Percentiles rank a stretch among this genome's conserved stretches.
Evolutionary conservation across 2,329 filamentous ascomycete species (phyloP).

Genomic region (Neonectria sp.): DNA sequence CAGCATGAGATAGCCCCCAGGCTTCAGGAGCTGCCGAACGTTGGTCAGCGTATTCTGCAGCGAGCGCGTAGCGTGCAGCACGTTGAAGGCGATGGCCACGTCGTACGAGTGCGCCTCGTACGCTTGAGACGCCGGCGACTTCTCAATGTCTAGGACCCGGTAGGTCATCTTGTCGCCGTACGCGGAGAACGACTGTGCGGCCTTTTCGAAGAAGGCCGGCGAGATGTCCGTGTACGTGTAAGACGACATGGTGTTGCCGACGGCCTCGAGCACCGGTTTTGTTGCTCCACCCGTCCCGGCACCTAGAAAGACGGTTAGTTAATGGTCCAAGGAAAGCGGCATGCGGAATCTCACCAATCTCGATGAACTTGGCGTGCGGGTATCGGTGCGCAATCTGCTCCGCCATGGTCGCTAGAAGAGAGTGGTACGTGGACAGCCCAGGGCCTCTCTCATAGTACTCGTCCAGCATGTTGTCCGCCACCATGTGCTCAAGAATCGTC

Average conservation of each 20-base stretch:
- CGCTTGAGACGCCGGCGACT: background rate
- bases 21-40: constrained; percentile 7
- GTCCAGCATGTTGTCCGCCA: background rate
- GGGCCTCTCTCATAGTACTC: constrained; percentile 8
- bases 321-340: no score
- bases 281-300: constrained; percentile 12
- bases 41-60: constrained; percentile 9
- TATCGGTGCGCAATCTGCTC: constrained; percentile 5
- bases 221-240: constrained; percentile 19
- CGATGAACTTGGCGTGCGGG: background rate
- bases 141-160: background rate
- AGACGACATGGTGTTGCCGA: constrained; percentile 2
- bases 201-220: constrained; percentile 9
- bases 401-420: constrained; percentile 3
- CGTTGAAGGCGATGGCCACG: background rate
- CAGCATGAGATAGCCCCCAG: constrained; percentile 8
- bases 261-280: background rate
- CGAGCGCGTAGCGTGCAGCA: background rate
- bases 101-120: constrained; percentile 13
- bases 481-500: constrained; percentile 4
- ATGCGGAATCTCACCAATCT: background rate
- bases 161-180: constrained; percentile 4
- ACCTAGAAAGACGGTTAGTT: no score
- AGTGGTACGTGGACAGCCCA: background rate
- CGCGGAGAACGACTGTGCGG: background rate